Base-by-base conservation (phyloP, 2,329 filamentous ascomycete species). In the Pseudocercospora cruenta region DNA sequence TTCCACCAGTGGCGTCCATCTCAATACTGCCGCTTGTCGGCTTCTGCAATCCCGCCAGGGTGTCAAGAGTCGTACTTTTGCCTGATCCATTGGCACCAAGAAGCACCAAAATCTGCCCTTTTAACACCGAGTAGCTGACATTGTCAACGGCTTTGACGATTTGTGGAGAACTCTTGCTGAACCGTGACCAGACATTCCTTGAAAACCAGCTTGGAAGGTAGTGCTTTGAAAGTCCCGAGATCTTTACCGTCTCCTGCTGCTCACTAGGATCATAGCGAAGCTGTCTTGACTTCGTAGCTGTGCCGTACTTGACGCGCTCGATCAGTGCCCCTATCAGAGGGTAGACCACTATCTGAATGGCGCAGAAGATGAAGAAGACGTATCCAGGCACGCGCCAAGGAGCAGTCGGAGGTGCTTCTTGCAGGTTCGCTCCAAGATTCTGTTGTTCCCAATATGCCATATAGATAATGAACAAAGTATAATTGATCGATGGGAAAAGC, bases 21-120 rank as follows among this genome's bases (percentile, higher is more conserved):
- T 86, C 87, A 70, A 97, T 94, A 2, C 84, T 83, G 2, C 93
- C 93, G 65, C 85, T 88, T 0, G 91, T 92, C 26, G 94, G 83
- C 51, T 87, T 90, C 71, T 89, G 92, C 59, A 93, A 85, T 1
- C 93, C 94, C 16, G 92, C 91, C 70, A 97, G 93, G 0, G 90
- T 90, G 74, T 96, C 92, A 1, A 97, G 83, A 0, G 93, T 96
- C 0, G 93, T 97, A 62, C 90, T 93, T 78, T 97, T 97, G 39
- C 93, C 93, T 72, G 89, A 92, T 14, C 93, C 93, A 75, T 97
- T 97, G 8, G 93, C 92, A 45, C 93, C 93, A 0, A 97, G 84
- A 0, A 97, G 82, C 1, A 94, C 91, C 75, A 96, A 86, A 60
- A 97, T 96, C 72, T 96, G 90, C 0, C 94, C 94, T 69, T 88